Conservation (phyloP, 1,139 yeast genomes). For the Protomyces inundatus region DNA sequence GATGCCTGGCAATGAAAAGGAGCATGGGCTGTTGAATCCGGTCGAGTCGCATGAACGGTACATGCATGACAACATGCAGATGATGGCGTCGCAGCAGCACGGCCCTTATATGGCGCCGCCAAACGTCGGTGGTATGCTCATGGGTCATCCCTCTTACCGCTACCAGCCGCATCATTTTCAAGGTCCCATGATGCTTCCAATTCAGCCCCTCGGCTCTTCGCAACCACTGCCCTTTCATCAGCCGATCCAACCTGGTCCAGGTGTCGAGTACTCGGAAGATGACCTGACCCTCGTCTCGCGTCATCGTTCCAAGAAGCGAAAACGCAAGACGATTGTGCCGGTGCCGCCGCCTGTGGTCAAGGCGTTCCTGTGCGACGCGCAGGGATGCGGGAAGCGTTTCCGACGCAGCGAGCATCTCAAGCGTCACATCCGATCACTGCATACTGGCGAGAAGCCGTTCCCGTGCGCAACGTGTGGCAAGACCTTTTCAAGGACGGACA, state of each 20-base stretch:
- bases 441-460: slow-evolving; percentile 68
- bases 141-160: neutral
- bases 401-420: slow-evolving; percentile 75
- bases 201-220: neutral
- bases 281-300: neutral
- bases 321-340: neutral
- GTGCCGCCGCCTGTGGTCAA: neutral
- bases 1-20: neutral
- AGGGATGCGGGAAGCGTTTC: slow-evolving; percentile 40
- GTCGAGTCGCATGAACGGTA: neutral
- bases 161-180: neutral
- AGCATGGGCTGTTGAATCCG: neutral
- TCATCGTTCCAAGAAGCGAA: neutral
- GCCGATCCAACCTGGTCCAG: neutral
- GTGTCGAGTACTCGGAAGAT: neutral
- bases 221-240: neutral
- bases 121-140: neutral
- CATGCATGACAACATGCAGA: neutral
- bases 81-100: neutral
- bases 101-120: neutral
- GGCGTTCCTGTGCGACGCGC: slow-evolving; percentile 13
- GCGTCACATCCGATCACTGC: slow-evolving; percentile 66
- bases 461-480: slow-evolving; percentile 65
- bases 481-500: slow-evolving; percentile 70
- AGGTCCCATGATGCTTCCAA: neutral